Evolutionary conservation across 306 rosid species (phyloP).

Genomic region (Cucurbita argyrosperma): DNA sequence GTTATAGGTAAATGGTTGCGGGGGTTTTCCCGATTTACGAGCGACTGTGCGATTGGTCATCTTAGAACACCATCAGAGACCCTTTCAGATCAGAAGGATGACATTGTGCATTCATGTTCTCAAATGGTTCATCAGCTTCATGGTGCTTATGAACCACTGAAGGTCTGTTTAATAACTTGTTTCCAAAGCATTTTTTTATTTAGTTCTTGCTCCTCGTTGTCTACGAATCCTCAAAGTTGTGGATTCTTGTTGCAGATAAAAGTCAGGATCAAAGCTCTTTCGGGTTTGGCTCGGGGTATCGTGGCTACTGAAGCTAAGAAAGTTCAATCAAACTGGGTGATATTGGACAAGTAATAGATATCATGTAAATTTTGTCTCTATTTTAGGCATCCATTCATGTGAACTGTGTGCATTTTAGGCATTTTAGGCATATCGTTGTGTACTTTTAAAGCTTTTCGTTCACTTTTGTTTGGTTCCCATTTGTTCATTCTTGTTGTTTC

Average conservation of each 20-base stretch:
- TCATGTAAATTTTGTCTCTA: not conserved
- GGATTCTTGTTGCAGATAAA: conserved; percentile 39
- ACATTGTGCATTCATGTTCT: conserved; percentile 67
- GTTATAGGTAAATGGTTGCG: conserved; percentile 54
- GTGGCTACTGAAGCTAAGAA: conserved; percentile 86
- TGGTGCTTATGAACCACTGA: conserved; percentile 67
- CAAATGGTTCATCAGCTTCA: conserved; percentile 73
- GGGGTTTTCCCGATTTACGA: conserved; percentile 57
- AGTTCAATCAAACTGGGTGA: conserved; percentile 85
- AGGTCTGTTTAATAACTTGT: conserved; percentile 28
- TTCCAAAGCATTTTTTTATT: not conserved
- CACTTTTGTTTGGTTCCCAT: not conserved
- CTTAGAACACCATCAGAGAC: conserved; percentile 42
- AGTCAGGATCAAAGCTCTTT: conserved; percentile 64
- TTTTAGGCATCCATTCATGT: conserved; percentile 6
- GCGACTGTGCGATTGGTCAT: conserved; percentile 48
- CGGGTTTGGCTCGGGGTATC: conserved; percentile 36
- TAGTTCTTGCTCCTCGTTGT: not conserved
- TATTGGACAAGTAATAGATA: conserved; percentile 69
- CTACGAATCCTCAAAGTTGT: conserved; percentile 8
- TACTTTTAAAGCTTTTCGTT: not conserved
- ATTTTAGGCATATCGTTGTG: not conserved
- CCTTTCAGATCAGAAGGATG: conserved; percentile 54
- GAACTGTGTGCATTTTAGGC: conserved; percentile 3
- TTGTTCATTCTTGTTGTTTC: conserved; percentile 8